A percentile compares a stretch with the other conserved stretches of the same genome.
Conservation (phyloP, 441 rosid species). For the Adansonia grandidieri region DNA sequence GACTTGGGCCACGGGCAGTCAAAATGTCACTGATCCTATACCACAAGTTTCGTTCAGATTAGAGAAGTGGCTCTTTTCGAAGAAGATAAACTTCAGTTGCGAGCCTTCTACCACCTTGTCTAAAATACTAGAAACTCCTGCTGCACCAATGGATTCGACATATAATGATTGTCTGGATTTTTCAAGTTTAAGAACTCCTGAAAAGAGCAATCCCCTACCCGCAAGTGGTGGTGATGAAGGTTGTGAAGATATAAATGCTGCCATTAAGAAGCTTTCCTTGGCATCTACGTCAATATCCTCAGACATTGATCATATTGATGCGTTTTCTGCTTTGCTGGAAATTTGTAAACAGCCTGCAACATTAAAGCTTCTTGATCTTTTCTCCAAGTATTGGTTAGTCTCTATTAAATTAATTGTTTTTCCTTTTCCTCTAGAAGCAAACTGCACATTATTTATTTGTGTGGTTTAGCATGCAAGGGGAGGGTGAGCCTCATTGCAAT, state of each 20-base stretch:
- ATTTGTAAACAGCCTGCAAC: slow-evolving; percentile 73
- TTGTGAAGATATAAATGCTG: slow-evolving; percentile 57
- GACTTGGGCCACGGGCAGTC: slow-evolving; percentile 66
- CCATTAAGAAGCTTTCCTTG: slow-evolving; percentile 67
- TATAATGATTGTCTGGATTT: slow-evolving; percentile 35
- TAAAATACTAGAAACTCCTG: slow-evolving; percentile 72
- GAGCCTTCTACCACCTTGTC: slow-evolving; percentile 81
- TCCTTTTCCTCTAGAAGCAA: neutral
- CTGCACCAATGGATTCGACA: slow-evolving; percentile 40
- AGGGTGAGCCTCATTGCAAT: slow-evolving; percentile 8
- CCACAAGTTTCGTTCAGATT: slow-evolving; percentile 70
- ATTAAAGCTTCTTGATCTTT: slow-evolving; percentile 57
- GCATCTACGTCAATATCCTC: slow-evolving; percentile 49
- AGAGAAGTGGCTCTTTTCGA: slow-evolving; percentile 75
- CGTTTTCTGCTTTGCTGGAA: slow-evolving; percentile 68
- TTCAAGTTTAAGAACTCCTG: slow-evolving; percentile 50
- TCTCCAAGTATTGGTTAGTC: slow-evolving; percentile 81
- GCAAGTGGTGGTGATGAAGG: slow-evolving; percentile 29
- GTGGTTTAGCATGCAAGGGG: slow-evolving; percentile 9
- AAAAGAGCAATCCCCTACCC: slow-evolving; percentile 28
- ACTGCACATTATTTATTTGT: neutral
- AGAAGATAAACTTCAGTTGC: slow-evolving; percentile 53
- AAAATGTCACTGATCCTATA: slow-evolving; percentile 40
- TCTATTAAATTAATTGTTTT: slow-evolving; percentile 7
- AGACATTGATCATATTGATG: slow-evolving; percentile 47